These are phyloP conservation scores for Celoporthe dispersa DNA, from an alignment of 2,329 filamentous ascomycete species.

Conservation along the genomic window DNA sequence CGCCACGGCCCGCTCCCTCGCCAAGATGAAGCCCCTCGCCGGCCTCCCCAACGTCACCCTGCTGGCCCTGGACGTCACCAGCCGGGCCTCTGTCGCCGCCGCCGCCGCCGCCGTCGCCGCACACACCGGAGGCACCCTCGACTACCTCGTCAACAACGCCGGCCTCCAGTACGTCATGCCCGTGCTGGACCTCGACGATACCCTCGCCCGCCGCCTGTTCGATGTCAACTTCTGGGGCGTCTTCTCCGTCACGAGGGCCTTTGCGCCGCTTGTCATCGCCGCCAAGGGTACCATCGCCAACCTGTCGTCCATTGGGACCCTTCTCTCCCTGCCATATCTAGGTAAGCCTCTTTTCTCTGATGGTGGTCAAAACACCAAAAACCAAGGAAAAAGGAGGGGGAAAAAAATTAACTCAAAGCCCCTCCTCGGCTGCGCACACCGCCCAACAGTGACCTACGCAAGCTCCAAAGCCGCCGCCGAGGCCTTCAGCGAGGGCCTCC, in stretches of 20 bases:
- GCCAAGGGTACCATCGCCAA: constrained; percentile 58
- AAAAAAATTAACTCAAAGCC: background rate
- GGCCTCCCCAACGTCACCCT: constrained; percentile 20
- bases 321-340: constrained; percentile 34
- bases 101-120: constrained; percentile 20
- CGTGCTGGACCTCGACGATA: constrained; percentile 54
- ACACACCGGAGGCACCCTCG: constrained; percentile 32
- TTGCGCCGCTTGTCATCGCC: constrained; percentile 53
- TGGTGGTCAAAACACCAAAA: no score
- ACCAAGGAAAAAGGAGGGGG: background rate
- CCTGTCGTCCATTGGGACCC: constrained; percentile 55
- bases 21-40: constrained; percentile 36
- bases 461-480: constrained; percentile 40
- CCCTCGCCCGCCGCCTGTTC: constrained; percentile 40
- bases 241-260: constrained; percentile 58
- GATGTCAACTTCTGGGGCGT: constrained; percentile 62
- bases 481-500: constrained; percentile 39
- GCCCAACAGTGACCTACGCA: constrained; percentile 56
- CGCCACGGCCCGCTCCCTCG: constrained; percentile 37
- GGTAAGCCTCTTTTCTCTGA: constrained; percentile 33
- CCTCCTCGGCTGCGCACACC: constrained; percentile 58
- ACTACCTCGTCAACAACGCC: constrained; percentile 65
- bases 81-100: constrained; percentile 34
- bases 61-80: constrained; percentile 41
- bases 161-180: constrained; percentile 46